Evolutionary conservation across 768 basidiomycete genomes (phyloP).

Genomic region (Termitomyces bulborhizus): DNA sequence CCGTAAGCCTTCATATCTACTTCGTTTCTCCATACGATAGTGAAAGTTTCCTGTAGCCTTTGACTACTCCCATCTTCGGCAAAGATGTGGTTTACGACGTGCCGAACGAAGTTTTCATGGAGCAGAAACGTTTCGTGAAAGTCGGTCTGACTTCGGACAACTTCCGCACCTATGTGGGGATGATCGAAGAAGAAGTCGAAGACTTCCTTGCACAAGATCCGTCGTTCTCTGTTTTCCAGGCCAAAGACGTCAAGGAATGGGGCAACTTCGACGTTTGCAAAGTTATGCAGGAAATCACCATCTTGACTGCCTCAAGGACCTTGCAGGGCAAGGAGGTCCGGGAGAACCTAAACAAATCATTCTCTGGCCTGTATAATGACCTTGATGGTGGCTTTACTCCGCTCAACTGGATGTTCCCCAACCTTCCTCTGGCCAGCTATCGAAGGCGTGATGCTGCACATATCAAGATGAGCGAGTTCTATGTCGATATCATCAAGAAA

Average conservation of each 20-base stretch:
- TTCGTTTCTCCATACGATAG: neutral
- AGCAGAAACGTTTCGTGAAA: slow-evolving; percentile 98
- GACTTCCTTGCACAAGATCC: slow-evolving; percentile 65
- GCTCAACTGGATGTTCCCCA: slow-evolving; percentile 92
- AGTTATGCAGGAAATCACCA: slow-evolving; percentile 82
- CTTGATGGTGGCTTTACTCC: slow-evolving; percentile 97
- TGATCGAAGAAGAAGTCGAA: slow-evolving; percentile 73
- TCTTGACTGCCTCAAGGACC: slow-evolving; percentile 89
- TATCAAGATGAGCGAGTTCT: slow-evolving; percentile 90
- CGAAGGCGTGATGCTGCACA: slow-evolving; percentile 85
- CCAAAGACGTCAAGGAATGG: slow-evolving; percentile 70
- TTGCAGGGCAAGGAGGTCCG: slow-evolving; percentile 93
- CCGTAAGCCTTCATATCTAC: slow-evolving; percentile 36
- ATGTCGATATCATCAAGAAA: slow-evolving; percentile 77
- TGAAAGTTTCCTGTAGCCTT: slow-evolving; percentile 43
- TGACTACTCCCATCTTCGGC: slow-evolving; percentile 94
- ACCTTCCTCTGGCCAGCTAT: slow-evolving; percentile 87
- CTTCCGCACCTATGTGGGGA: slow-evolving; percentile 75
- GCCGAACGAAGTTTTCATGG: slow-evolving; percentile 96
- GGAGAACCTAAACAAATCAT: slow-evolving; percentile 66
- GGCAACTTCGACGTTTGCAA: slow-evolving; percentile 69
- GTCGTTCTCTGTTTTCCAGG: slow-evolving; percentile 55
- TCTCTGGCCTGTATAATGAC: slow-evolving; percentile 80
- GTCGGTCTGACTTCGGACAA: slow-evolving; percentile 91
- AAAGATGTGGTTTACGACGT: slow-evolving; percentile 97